Evolutionary conservation across 441 rosid species (phyloP).

Genomic region (Pelargonium australe): DNA sequence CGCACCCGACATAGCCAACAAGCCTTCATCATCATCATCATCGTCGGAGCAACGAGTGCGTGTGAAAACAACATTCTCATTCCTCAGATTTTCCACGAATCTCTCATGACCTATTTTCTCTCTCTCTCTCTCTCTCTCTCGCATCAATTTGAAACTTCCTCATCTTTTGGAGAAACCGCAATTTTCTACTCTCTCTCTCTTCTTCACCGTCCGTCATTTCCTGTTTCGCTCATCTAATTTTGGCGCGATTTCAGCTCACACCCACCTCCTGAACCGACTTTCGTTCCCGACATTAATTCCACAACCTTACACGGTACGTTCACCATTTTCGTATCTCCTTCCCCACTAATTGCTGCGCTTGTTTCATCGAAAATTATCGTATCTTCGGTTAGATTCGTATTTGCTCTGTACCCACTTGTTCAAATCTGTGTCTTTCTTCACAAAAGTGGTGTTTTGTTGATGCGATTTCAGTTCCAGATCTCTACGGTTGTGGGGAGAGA

Average conservation of each 20-base stretch:
- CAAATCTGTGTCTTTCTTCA: background rate
- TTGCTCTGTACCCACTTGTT: background rate
- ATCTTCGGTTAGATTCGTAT: background rate
- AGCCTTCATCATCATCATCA: no score
- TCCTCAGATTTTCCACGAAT: background rate
- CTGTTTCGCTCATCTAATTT: background rate
- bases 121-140: background rate
- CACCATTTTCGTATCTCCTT: background rate
- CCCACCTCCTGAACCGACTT: background rate
- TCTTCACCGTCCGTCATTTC: no score
- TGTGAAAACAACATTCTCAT: background rate
- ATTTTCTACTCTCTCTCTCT: no score
- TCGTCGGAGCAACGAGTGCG: no score
- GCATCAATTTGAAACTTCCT: no score
- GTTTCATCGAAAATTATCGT: background rate
- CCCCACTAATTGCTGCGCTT: background rate
- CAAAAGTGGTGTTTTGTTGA: background rate
- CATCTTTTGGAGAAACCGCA: no score
- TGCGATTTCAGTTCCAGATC: conserved; percentile 1
- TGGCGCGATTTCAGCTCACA: conserved; percentile 3
- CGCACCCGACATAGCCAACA: no score
- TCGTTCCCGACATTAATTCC: background rate
- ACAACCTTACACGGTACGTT: background rate
- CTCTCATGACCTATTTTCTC: background rate
- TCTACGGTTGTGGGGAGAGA: background rate